Evolutionary conservation across 768 basidiomycete genomes (phyloP), one percentile per base, ranked within the genome.

Genomic region (Amanita rimosa): DNA sequence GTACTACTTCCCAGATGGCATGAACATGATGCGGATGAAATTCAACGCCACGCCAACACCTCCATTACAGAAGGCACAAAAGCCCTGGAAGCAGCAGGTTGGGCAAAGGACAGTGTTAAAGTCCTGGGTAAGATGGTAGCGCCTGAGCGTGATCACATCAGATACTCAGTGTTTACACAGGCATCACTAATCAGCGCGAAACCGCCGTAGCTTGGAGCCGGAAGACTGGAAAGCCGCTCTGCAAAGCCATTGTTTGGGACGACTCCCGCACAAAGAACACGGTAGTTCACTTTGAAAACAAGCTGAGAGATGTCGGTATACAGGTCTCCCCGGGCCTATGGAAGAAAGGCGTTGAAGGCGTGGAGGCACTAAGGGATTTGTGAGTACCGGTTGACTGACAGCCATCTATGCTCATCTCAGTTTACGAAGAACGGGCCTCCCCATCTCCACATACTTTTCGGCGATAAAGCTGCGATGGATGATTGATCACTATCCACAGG

Each of bases 401-500:
- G 37, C 36, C 44, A 21, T 42, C 49, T 48, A n/a, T n/a, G 41
- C 29, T 54, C 13, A 52, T 48, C 19, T 52, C 22, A 52, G 22
- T 60, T 58, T 24, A 41, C 33, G 13, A 54, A 95, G 89, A 52
- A 94, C 92, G 42, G 94, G 94, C 29, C 77, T 96, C 34, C 88
- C 86, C n/a, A 73, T 97, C 6, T 96, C 94, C 13, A 98, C 95
- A 0, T 99, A 99, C 68, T 99, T 99, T 68, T 96, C 94, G 19
- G 95, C 85, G 14, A 84, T 96, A 63, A 98, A 97, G 67, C 73
- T 96, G 53, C 79, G 87, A 39, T 99, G 95, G 95, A 91, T 99
- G 86, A 79, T 95, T 53, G 87, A 95, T 62, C 81, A 97, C 60
- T 67, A 84, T 59, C 72, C 75, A 3, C 78, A 81, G 26, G 91